These are phyloP conservation scores for Favolaschia claudopus DNA, from an alignment of 768 basidiomycete genomes.

Conservation along the genomic window DNA sequence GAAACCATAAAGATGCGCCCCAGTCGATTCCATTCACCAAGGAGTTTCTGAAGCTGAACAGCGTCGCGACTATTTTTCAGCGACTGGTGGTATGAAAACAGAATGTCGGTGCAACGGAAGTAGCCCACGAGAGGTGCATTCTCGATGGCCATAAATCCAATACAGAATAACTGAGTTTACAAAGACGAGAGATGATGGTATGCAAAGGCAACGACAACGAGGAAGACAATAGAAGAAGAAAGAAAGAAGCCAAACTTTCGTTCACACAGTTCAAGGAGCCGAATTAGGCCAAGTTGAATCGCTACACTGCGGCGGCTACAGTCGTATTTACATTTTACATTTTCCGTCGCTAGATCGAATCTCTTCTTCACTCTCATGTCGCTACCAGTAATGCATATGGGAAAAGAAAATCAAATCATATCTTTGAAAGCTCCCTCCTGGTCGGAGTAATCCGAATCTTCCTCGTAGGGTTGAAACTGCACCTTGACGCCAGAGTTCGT, in stretches of 20 bases:
- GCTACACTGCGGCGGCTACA: too few species aligned
- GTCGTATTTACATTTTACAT: neutral
- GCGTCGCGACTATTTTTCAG: constrained; percentile 15
- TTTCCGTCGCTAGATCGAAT: too few species aligned
- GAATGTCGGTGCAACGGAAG: constrained; percentile 15
- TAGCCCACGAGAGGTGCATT: neutral
- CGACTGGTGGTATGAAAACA: constrained; percentile 12
- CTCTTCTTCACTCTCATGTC: too few species aligned
- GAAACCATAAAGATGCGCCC: neutral
- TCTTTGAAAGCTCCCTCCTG: too few species aligned
- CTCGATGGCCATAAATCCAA: neutral
- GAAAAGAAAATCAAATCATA: too few species aligned
- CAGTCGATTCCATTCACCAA: constrained; percentile 13
- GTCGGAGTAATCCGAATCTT: constrained; percentile 54
- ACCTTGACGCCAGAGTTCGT: constrained; percentile 41
- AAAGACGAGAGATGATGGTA: too few species aligned
- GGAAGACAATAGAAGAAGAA: neutral
- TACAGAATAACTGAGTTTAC: too few species aligned
- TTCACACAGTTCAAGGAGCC: neutral
- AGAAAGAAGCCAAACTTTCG: neutral
- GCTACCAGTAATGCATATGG: too few species aligned
- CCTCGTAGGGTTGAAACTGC: constrained; percentile 52
- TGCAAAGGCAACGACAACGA: neutral
- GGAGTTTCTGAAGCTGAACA: constrained; percentile 22
- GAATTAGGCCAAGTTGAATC: neutral